Percentiles rank a stretch among this genome's conserved stretches.
These are phyloP conservation scores for Dendrocalamus latiflorus DNA, from an alignment of 202 grass and related monocot species.

Conservation along the genomic window DNA sequence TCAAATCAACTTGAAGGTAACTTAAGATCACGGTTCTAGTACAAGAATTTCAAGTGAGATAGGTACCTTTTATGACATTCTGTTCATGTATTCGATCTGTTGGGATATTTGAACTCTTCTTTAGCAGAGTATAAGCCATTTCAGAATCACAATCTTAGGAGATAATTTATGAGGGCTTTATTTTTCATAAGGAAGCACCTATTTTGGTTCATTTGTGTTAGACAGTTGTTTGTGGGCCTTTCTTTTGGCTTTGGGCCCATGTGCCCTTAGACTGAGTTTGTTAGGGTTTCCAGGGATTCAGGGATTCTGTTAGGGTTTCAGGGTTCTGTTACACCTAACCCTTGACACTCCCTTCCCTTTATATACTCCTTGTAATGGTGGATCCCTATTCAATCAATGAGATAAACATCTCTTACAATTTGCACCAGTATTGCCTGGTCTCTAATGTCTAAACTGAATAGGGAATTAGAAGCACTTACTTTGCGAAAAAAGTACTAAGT, in stretches of 20 bases:
- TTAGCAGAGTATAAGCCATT: neutral
- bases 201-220: neutral
- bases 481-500: neutral
- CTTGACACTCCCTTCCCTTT: too few relatives aligned
- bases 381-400: too few relatives aligned
- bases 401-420: too few relatives aligned
- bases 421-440: neutral
- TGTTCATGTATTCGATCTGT: neutral
- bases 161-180: neutral
- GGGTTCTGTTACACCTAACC: too few relatives aligned
- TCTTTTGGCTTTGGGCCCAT: too few relatives aligned
- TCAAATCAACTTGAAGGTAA: conserved; percentile 52
- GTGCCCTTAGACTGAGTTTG: too few relatives aligned
- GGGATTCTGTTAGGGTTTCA: too few relatives aligned
- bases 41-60: neutral
- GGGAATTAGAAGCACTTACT: neutral
- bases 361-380: too few relatives aligned
- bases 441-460: neutral
- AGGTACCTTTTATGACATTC: neutral
- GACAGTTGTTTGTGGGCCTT: too few relatives aligned
- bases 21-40: neutral
- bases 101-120: neutral
- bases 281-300: too few relatives aligned
- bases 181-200: neutral
- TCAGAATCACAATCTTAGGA: neutral